Conservation (phyloP, 176 grass and related monocot species). For the Tillandsia leiboldiana region DNA sequence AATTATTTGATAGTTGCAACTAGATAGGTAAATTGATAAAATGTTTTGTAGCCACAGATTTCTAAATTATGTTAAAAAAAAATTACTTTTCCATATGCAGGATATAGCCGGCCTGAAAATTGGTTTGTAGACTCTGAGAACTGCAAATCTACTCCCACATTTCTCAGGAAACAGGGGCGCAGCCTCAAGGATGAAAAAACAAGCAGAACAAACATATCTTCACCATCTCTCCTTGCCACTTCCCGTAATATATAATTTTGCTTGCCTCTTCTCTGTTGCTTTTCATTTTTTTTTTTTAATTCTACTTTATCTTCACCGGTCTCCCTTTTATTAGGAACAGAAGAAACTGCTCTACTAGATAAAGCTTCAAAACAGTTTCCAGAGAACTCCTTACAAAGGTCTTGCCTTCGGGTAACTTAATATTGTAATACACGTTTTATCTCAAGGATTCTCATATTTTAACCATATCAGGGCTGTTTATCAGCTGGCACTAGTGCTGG, state of each 20-base stretch:
- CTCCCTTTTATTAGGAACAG: slow-evolving; percentile 30
- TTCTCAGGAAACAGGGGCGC: slow-evolving; percentile 38
- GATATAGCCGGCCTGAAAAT: slow-evolving; percentile 39
- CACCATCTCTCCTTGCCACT: slow-evolving; percentile 27
- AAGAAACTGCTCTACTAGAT: slow-evolving; percentile 46
- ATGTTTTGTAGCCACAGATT: not conserved
- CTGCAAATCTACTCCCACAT: slow-evolving; percentile 31
- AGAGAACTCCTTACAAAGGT: slow-evolving; percentile 69
- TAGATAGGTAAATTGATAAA: not conserved
- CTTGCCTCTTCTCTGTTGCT: not conserved
- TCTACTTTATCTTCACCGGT: slow-evolving; percentile 11
- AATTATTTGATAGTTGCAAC: not conserved
- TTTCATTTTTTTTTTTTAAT: slow-evolving; percentile 4
- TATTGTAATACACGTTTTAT: slow-evolving; percentile 3
- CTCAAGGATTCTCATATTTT: slow-evolving; percentile 4
- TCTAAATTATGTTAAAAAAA: not conserved
- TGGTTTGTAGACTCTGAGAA: slow-evolving; percentile 40
- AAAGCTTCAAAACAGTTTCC: slow-evolving; percentile 41
- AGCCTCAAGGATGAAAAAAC: slow-evolving; percentile 34
- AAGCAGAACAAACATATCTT: slow-evolving; percentile 33
- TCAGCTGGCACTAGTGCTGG: slow-evolving; percentile 50
- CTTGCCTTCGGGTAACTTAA: slow-evolving; percentile 14
- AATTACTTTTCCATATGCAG: slow-evolving; percentile 39
- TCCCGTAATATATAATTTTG: slow-evolving; percentile 36
- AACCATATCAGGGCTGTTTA: slow-evolving; percentile 54